These are phyloP conservation scores for Strobilomyces echinocephalus DNA, from an alignment of 768 basidiomycete species.

Conservation along the genomic window DNA sequence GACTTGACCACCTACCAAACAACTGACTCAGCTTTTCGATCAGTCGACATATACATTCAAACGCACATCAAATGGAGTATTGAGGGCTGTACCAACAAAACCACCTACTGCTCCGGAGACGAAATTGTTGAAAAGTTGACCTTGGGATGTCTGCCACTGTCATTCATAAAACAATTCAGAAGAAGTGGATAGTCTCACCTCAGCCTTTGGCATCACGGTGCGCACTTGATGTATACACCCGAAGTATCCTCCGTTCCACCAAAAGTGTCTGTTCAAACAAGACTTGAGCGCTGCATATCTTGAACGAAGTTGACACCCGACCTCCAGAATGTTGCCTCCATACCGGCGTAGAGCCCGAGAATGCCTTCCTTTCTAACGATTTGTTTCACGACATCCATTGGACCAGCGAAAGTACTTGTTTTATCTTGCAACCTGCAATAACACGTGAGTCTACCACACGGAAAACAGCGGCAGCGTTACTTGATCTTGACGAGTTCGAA, in stretches of 20 bases:
- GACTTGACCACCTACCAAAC: slow-evolving; percentile 82
- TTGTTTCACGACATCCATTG: slow-evolving; percentile 84
- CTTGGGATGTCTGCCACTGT: slow-evolving; percentile 52
- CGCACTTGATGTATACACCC: slow-evolving; percentile 87
- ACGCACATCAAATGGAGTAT: slow-evolving; percentile 74
- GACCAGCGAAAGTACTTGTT: slow-evolving; percentile 82
- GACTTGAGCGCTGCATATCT: not conserved
- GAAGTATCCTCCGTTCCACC: slow-evolving; percentile 97
- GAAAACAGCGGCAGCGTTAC: slow-evolving; percentile 31
- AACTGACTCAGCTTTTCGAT: not conserved
- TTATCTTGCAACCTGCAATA: slow-evolving; percentile 80
- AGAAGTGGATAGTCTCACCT: slow-evolving; percentile 44
- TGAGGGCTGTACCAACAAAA: slow-evolving; percentile 81
- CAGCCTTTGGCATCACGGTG: slow-evolving; percentile 73
- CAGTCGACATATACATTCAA: not conserved
- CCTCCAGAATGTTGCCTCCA: slow-evolving; percentile 99
- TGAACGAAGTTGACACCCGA: slow-evolving; percentile 21
- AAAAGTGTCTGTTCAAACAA: slow-evolving; percentile 53
- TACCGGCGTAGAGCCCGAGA: slow-evolving; percentile 85
- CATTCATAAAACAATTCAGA: not conserved
- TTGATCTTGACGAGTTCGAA: slow-evolving; percentile 95
- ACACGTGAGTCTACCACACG: not conserved
- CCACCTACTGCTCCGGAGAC: slow-evolving; percentile 88
- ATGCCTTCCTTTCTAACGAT: slow-evolving; percentile 73
- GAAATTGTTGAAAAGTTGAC: slow-evolving; percentile 84